phyloP scores from a whole-genome alignment of 352 stramenopile species.

The Globisporangium middletonii region DNA sequence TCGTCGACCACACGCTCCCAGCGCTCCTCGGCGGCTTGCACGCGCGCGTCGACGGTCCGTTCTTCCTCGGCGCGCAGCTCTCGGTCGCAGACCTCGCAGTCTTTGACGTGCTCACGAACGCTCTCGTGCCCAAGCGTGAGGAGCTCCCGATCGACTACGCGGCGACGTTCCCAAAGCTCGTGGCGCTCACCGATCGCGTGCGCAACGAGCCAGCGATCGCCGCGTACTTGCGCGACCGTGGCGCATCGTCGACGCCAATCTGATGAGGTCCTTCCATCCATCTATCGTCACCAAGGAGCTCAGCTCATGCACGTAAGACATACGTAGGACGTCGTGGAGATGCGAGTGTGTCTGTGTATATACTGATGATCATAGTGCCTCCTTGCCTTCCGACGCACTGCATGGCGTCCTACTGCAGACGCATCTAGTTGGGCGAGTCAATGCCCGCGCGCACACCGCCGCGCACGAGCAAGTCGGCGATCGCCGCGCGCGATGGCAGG shows the following conservation, averaged over 20 bases:
- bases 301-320: no score
- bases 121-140: conserved; percentile 20
- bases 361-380: neutral
- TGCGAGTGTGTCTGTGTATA: neutral
- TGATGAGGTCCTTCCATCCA: neutral
- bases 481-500: conserved; percentile 53
- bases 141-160: conserved; percentile 24
- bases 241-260: conserved; percentile 6
- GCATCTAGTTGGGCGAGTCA: conserved; percentile 32
- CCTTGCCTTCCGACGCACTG: no score
- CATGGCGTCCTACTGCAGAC: no score
- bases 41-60: conserved; percentile 14
- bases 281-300: neutral
- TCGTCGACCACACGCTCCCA: conserved; percentile 28
- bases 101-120: conserved; percentile 32
- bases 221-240: conserved; percentile 6
- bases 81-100: conserved; percentile 31
- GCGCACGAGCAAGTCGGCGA: conserved; percentile 64
- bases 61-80: conserved; percentile 27
- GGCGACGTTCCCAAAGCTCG: conserved; percentile 21
- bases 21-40: conserved; percentile 20
- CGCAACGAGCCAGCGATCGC: conserved; percentile 9
- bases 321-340: no score
- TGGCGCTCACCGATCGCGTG: conserved; percentile 5
- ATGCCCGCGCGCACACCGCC: conserved; percentile 73